Conservation (phyloP, 495 filamentous ascomycete genomes). For the Penicillium crystallinum region DNA sequence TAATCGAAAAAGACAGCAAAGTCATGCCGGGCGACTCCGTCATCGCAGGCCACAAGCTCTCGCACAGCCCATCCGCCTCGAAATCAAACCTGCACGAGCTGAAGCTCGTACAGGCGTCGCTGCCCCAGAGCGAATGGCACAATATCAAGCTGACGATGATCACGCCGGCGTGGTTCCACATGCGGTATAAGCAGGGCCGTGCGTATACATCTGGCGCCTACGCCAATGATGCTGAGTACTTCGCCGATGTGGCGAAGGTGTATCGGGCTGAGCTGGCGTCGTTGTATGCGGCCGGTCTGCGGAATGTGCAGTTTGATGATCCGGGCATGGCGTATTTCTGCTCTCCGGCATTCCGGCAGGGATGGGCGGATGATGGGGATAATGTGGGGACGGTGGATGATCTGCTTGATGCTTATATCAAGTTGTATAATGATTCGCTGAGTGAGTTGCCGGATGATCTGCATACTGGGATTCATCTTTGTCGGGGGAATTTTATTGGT, state of each 20-base stretch:
- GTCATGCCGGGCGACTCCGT: slow-evolving; percentile 56
- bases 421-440: slow-evolving; percentile 59
- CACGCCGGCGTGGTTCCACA: slow-evolving; percentile 62
- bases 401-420: slow-evolving; percentile 55
- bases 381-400: slow-evolving; percentile 47
- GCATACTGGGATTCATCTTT: slow-evolving; percentile 63
- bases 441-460: slow-evolving; percentile 52
- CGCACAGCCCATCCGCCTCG: slow-evolving; percentile 46
- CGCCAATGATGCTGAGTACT: slow-evolving; percentile 53
- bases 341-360: slow-evolving; percentile 57
- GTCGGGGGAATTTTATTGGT: slow-evolving; percentile 49
- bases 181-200: slow-evolving; percentile 56
- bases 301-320: slow-evolving; percentile 63
- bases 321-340: slow-evolving; percentile 63
- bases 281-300: slow-evolving; percentile 55
- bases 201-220: slow-evolving; percentile 53
- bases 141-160: slow-evolving; percentile 62
- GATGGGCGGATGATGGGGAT: slow-evolving; percentile 53
- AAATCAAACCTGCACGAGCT: slow-evolving; percentile 53
- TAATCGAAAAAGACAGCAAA: slow-evolving; percentile 57
- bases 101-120: slow-evolving; percentile 48
- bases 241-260: slow-evolving; percentile 54
- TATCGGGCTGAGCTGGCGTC: slow-evolving; percentile 57
- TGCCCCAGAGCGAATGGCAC: slow-evolving; percentile 41
- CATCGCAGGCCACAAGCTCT: slow-evolving; percentile 59